Evolutionary conservation across 2,329 filamentous ascomycete genomes (phyloP), one percentile per base, ranked within the genome.

Genomic region (Phialocephala subalpina): DNA sequence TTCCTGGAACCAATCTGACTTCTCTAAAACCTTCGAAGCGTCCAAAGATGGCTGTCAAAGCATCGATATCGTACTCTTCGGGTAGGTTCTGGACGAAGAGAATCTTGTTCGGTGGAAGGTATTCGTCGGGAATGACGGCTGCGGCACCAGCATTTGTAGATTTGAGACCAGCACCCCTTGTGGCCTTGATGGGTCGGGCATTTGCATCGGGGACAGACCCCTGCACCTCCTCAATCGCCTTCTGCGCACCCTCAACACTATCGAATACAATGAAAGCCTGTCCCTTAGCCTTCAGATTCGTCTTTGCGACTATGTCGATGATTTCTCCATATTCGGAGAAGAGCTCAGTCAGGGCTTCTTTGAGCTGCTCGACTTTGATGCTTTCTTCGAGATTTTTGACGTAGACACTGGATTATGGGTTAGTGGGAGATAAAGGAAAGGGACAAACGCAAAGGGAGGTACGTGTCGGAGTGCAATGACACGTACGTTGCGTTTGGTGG

Each of bases 231-330:
- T 97, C 92, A 68, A 97, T 91, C 20, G 96, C 95, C 69, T 88
- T 86, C 60, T 86, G 83, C 3, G 94, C 94, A n/a, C 90, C 87
- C 63, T 94, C 91, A n/a, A 90, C 82, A 67, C 84, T 86, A 73
- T 97, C 93, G 77, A 94, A 98, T 55, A 98, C 94, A 58, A 99
- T 82, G 77, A 99, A 99, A 0, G 96, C 96, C 80, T 99, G 96
- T 14, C 96, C 96, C 78, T 97, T 97, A 52, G 93, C 92, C 78
- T 92, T 94, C 35, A 98, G 80, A 78, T 97, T 97, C 70, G 88
- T 93, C 82, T 97, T 97, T 53, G 92, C 92, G 66, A 97, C 87
- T 60, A 97, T 87, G 69, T 97, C 94, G 73, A 97, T 81, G 67
- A 97, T 88, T 64, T 84, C 90, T 69, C 96, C 96, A 79, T 96